A percentile compares a stretch with the other conserved stretches of the same genome.
Conservation (phyloP, 2,329 filamentous ascomycete species). For the Chrysoporthe austroafricana region DNA sequence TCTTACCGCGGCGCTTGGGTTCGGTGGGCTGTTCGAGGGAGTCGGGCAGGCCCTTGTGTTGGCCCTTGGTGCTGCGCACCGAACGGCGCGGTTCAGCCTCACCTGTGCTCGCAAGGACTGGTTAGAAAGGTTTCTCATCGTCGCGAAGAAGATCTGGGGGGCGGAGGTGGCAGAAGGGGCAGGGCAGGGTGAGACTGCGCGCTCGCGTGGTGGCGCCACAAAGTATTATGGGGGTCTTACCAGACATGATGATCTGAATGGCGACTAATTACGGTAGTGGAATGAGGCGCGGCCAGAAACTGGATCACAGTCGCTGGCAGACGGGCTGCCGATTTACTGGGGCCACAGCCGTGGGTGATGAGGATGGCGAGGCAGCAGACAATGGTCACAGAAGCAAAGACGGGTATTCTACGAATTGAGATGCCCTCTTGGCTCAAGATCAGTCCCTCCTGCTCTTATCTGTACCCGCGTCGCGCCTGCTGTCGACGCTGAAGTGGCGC, state of each 20-base stretch:
- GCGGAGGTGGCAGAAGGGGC: neutral
- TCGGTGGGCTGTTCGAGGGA: constrained; percentile 65
- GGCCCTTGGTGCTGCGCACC: constrained; percentile 93
- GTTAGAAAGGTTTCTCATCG: constrained; percentile 30
- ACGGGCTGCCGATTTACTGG: constrained; percentile 3
- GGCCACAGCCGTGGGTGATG: neutral
- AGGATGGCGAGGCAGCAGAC: constrained; percentile 6
- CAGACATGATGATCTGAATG: constrained; percentile 27
- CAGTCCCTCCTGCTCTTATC: constrained; percentile 8
- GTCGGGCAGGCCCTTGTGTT: constrained; percentile 83
- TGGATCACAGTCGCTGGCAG: neutral
- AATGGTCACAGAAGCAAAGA: constrained; percentile 10
- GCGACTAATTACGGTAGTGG: constrained; percentile 1
- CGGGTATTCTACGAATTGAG: constrained; percentile 11
- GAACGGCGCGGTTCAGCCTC: constrained; percentile 84
- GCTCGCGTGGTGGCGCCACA: neutral
- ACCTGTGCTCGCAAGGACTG: constrained; percentile 10
- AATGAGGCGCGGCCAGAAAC: neutral
- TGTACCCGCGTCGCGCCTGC: neutral
- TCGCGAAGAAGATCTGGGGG: neutral
- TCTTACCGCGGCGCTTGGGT: constrained; percentile 54
- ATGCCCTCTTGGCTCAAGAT: constrained; percentile 1
- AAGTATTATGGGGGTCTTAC: constrained; percentile 19
- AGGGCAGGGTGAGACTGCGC: neutral
- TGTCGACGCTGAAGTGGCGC: neutral